phyloP scores from a whole-genome alignment of 176 grass and related monocot species.

The Triticum urartu region DNA sequence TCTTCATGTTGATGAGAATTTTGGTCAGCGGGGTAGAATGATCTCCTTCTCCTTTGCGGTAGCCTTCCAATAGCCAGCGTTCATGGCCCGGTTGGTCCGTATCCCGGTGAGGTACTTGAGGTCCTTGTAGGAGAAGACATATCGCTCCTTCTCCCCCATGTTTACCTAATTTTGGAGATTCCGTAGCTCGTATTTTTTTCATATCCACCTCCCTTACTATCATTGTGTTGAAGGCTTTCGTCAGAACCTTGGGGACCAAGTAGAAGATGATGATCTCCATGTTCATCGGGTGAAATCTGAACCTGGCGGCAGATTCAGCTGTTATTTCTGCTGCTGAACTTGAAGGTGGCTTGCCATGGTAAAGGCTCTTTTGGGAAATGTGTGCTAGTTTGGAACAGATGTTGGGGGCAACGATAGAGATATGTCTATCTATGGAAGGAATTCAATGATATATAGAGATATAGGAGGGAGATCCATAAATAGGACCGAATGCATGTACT shows the following conservation, averaged over 20 bases:
- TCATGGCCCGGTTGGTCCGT: too few species aligned
- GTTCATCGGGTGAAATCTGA: slow-evolving; percentile 55
- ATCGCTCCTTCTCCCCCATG: slow-evolving; percentile 52
- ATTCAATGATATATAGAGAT: not conserved
- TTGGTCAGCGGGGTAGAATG: not conserved
- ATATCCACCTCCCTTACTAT: slow-evolving; percentile 52
- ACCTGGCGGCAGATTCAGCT: slow-evolving; percentile 39
- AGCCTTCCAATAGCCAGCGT: too few species aligned
- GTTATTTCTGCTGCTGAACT: not conserved
- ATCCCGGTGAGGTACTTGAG: too few species aligned
- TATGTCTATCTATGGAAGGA: not conserved
- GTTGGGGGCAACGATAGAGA: not conserved
- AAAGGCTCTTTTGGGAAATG: not conserved
- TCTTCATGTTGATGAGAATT: slow-evolving; percentile 46
- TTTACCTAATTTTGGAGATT: slow-evolving; percentile 51
- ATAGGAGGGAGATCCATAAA: not conserved
- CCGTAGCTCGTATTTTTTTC: slow-evolving; percentile 67
- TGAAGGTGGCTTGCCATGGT: slow-evolving; percentile 34
- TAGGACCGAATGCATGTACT: not conserved
- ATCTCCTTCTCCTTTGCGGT: slow-evolving; percentile 38
- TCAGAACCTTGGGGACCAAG: slow-evolving; percentile 41
- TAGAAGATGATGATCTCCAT: slow-evolving; percentile 66
- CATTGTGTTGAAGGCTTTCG: slow-evolving; percentile 18
- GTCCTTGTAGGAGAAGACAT: slow-evolving; percentile 44
- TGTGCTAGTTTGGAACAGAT: not conserved